phyloP scores from a whole-genome alignment of 108 stramenopile genomes.

The Conticribra guillardii region DNA sequence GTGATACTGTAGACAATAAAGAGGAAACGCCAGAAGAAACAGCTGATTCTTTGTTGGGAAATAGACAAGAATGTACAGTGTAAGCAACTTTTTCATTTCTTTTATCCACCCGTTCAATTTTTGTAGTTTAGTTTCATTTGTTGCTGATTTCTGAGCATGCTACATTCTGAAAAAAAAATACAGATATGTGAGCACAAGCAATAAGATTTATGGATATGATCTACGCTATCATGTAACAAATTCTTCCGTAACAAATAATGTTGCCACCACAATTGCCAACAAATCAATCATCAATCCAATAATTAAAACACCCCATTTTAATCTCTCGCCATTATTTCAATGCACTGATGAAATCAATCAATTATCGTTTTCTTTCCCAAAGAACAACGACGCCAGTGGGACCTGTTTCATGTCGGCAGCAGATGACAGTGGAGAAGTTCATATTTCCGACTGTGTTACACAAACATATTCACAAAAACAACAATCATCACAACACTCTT shows the following conservation, averaged over 20 bases:
- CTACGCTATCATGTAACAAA: slow-evolving; percentile 27
- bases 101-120: not conserved
- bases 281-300: slow-evolving; percentile 19
- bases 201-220: slow-evolving; percentile 40
- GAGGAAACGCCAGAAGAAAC: slow-evolving; percentile 16
- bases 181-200: slow-evolving; percentile 26
- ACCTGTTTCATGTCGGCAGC: slow-evolving; percentile 57
- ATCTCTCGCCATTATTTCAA: slow-evolving; percentile 34
- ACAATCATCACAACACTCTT: too few species aligned
- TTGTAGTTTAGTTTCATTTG: not conserved
- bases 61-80: slow-evolving; percentile 33
- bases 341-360: slow-evolving; percentile 53
- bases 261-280: not conserved
- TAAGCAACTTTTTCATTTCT: too few species aligned
- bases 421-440: slow-evolving; percentile 75
- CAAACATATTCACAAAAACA: slow-evolving; percentile 9
- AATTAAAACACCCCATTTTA: slow-evolving; percentile 35
- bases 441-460: slow-evolving; percentile 42
- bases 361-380: slow-evolving; percentile 44
- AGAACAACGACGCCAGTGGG: slow-evolving; percentile 6
- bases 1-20: too few species aligned
- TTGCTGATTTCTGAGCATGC: too few species aligned
- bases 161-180: not conserved
- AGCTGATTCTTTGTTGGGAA: not conserved
- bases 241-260: slow-evolving; percentile 1